Evolutionary conservation across 352 stramenopile genomes (phyloP).

Genomic region (Phytophthora capsici): DNA sequence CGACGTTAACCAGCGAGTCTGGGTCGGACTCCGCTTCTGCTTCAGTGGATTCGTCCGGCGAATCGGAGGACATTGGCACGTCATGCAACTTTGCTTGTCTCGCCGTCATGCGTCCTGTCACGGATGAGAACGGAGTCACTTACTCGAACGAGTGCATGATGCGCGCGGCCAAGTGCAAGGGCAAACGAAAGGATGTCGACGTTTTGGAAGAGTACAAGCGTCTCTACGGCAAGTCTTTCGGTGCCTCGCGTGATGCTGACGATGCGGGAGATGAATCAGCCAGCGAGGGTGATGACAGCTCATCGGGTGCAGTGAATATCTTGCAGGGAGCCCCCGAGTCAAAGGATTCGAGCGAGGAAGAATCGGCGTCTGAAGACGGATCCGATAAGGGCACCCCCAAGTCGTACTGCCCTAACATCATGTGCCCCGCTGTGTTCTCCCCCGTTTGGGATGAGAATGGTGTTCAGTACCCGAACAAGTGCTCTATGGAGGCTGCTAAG

Average conservation of each 20-base stretch:
- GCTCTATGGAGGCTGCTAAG: slow-evolving; percentile 32
- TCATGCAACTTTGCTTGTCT: too few relatives aligned
- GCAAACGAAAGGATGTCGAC: slow-evolving; percentile 2
- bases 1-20: not conserved
- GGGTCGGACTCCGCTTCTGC: not conserved
- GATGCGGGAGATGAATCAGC: not conserved
- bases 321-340: not conserved
- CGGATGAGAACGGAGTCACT: slow-evolving; percentile 21
- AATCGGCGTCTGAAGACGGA: not conserved
- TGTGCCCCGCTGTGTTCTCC: slow-evolving; percentile 36
- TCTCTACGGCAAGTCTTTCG: slow-evolving; percentile 20
- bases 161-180: slow-evolving; percentile 20
- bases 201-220: slow-evolving; percentile 19
- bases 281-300: slow-evolving; percentile 3
- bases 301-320: not conserved
- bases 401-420: slow-evolving; percentile 18
- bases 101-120: slow-evolving; percentile 15
- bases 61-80: not conserved
- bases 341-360: not conserved
- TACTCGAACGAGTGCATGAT: slow-evolving; percentile 25
- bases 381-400: not conserved
- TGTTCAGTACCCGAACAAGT: slow-evolving; percentile 42
- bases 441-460: slow-evolving; percentile 43
- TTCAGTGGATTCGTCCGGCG: not conserved
- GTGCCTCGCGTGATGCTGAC: slow-evolving; percentile 3